Evolutionary conservation across 441 rosid species (phyloP), one percentile per base, ranked within the genome.

Genomic region (Capsella rubella): DNA sequence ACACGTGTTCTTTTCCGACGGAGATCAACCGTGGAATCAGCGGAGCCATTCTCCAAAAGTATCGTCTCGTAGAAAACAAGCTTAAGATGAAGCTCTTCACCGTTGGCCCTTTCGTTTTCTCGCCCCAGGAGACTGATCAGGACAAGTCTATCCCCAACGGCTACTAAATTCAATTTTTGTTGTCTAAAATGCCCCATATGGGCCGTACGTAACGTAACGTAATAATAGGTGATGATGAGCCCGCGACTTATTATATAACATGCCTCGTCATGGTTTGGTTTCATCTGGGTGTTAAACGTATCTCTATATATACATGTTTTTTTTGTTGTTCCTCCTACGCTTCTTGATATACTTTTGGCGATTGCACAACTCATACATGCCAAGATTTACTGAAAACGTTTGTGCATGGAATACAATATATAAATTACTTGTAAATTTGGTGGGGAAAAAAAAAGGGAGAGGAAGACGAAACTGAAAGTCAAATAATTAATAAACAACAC

Each of bases 21-120:
- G 82, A 86, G 51, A 83, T 80, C 8, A 86, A 85, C 88, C 67
- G 79, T 37, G 86, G 89, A n/a, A 62, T 83, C 7, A 78, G 52
- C 9, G 90, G 90, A 49, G 87, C 87, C 56, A 77, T 57, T 15
- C 79, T 86, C 51, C 74, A 83, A 43, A 73, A 79, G 3, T 70
- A 64, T 49, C 81, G 64, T 57, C 59, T 86, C 45, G 49, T 82
- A 1, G 66, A 67, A 34, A 54, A 46, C 50, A 60, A 77, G 34
- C 82, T 71, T 16, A 81, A 69, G 61, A 64, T 76, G 70, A 86
- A 83, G 66, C 69, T 86, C 32, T 88, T 79, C 73, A 79, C 82
- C 50, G 79, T 74, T 27, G 79, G 82, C 28, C 82, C 79, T 64
- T 79, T 79, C 51, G 63, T 74, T 28, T 82, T 82, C 77, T 57